Percentiles rank a stretch among this genome's conserved stretches.
phyloP scores from a whole-genome alignment of 345 rosid genomes.

The Hirschfeldia incana region DNA sequence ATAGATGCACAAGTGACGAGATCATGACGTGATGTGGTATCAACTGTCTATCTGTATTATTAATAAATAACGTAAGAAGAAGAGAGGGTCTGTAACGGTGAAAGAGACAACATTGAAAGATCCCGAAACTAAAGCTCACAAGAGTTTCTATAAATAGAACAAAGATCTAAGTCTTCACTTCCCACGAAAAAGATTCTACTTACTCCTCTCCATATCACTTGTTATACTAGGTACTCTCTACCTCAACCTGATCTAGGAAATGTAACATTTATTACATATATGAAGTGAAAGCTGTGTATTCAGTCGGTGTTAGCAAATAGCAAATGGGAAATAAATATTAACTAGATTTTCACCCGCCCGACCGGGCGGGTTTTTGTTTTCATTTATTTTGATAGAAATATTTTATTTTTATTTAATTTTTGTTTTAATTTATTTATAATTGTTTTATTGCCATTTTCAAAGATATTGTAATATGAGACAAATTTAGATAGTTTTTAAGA shows the following conservation, averaged over 20 bases:
- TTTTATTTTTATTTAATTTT: too few species aligned
- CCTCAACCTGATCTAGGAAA: slow-evolving; percentile 3
- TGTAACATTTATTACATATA: slow-evolving; percentile 11
- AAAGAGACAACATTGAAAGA: slow-evolving; percentile 36
- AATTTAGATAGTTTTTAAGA: too few species aligned
- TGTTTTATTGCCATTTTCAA: too few species aligned
- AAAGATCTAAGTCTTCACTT: slow-evolving; percentile 50
- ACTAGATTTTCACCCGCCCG: too few species aligned
- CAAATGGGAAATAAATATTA: not conserved
- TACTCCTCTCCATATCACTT: slow-evolving; percentile 32
- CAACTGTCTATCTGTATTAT: slow-evolving; percentile 28
- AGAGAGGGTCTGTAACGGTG: slow-evolving; percentile 25
- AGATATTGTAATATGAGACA: too few species aligned
- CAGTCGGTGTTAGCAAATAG: not conserved
- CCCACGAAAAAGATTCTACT: slow-evolving; percentile 59
- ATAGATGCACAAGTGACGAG: slow-evolving; percentile 15
- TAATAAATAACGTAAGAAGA: slow-evolving; percentile 35
- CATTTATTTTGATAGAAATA: too few species aligned
- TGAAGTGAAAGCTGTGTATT: not conserved
- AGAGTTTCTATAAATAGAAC: slow-evolving; percentile 34
- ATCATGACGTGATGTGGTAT: slow-evolving; percentile 34
- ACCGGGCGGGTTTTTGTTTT: too few species aligned
- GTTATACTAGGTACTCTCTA: slow-evolving; percentile 13
- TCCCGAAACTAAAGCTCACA: slow-evolving; percentile 25
- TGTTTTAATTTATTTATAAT: too few species aligned